These are phyloP conservation scores for Cystobasidiaceae sp. DNA, from an alignment of 1,284 basidiomycete species.

Conservation along the genomic window DNA sequence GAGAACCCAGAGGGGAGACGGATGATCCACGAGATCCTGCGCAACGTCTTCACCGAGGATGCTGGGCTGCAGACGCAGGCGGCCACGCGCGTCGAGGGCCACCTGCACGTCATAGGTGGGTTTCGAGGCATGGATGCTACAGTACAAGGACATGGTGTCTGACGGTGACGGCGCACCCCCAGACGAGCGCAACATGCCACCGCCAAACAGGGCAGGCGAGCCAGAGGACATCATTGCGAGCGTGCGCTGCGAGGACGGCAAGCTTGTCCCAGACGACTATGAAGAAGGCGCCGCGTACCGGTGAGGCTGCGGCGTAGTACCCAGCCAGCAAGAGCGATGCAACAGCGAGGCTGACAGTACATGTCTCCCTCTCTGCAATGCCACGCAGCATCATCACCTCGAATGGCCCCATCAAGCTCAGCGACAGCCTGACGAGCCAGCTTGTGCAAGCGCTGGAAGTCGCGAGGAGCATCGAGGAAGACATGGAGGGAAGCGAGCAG, in stretches of 20 bases:
- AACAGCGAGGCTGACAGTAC: not conserved
- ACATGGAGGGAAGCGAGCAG: constrained; percentile 13
- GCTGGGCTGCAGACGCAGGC: constrained; percentile 10
- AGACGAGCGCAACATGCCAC: constrained; percentile 29
- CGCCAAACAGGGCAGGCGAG: constrained; percentile 27
- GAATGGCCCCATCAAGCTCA: constrained; percentile 23
- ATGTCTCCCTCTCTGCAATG: not conserved
- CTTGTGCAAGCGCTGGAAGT: constrained; percentile 15
- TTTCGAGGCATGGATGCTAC: not conserved
- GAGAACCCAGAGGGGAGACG: constrained; percentile 29
- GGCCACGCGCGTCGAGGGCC: constrained; percentile 12
- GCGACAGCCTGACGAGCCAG: constrained; percentile 3
- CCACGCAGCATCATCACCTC: constrained; percentile 6
- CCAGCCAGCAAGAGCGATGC: not conserved
- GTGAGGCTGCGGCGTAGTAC: not conserved
- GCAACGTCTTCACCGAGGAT: constrained; percentile 1
- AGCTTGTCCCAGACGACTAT: constrained; percentile 11
- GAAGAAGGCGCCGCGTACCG: constrained; percentile 18
- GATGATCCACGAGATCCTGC: constrained; percentile 24
- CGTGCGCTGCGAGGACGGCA: constrained; percentile 22
- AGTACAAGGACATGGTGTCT: not conserved
- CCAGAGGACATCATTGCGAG: constrained; percentile 32
- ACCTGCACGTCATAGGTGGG: constrained; percentile 30
- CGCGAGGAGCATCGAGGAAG: constrained; percentile 15
- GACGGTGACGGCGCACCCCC: not conserved